A percentile compares a stretch with the other conserved stretches of the same genome.
These are phyloP conservation scores for Glycine tomentella DNA, from an alignment of 306 rosid species.

Conservation along the genomic window DNA sequence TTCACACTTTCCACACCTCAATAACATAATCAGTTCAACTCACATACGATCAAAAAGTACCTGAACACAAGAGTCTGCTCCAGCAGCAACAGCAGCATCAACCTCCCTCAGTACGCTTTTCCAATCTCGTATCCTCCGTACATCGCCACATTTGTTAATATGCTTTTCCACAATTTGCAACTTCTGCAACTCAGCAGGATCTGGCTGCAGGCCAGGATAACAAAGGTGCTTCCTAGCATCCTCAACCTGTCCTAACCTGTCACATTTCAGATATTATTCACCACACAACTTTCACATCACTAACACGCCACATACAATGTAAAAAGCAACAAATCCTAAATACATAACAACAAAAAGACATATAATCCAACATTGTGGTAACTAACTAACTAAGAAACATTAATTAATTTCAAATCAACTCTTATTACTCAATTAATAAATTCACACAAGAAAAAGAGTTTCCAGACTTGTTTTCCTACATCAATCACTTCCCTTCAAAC, in stretches of 20 bases:
- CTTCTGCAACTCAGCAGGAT: conserved; percentile 61
- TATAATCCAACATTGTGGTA: background rate
- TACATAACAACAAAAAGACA: background rate
- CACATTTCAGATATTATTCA: conserved; percentile 10
- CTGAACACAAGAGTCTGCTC: conserved; percentile 74
- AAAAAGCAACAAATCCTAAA: conserved; percentile 26
- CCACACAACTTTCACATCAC: background rate
- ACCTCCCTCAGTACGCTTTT: conserved; percentile 65
- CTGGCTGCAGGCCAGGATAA: conserved; percentile 60
- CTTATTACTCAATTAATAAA: background rate
- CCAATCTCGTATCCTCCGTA: conserved; percentile 75
- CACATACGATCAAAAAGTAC: conserved; percentile 41
- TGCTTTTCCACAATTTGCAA: conserved; percentile 72
- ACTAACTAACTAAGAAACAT: conserved; percentile 4
- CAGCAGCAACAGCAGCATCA: conserved; percentile 68
- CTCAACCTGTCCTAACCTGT: conserved; percentile 81
- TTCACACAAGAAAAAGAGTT: background rate
- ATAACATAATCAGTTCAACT: conserved; percentile 2
- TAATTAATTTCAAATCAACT: conserved; percentile 14
- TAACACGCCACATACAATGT: background rate
- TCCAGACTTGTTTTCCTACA: background rate
- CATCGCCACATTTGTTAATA: conserved; percentile 66
- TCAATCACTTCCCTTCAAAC: background rate
- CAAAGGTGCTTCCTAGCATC: conserved; percentile 72
- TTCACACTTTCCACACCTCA: background rate